A percentile compares a stretch with the other conserved stretches of the same genome.
phyloP scores from a whole-genome alignment of 208 protist genomes.

The Leptomonas seymouri region DNA sequence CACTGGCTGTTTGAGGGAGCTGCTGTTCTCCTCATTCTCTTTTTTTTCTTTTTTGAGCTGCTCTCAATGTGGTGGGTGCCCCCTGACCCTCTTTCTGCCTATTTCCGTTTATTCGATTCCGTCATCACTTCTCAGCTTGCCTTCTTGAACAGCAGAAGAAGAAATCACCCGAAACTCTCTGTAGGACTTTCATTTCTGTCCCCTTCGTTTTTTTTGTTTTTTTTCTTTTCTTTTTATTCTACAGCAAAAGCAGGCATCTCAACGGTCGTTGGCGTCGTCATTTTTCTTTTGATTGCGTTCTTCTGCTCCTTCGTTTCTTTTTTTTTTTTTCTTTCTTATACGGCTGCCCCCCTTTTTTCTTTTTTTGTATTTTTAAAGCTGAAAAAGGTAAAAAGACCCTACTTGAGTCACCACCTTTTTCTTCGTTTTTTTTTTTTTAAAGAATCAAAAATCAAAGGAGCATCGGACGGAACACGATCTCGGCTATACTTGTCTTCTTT shows the following conservation, averaged over 20 bases:
- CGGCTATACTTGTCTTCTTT: no score
- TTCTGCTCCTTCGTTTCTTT: not conserved
- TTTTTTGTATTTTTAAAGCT: not conserved
- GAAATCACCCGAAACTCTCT: not conserved
- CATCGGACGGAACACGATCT: not conserved
- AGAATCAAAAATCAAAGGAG: no score
- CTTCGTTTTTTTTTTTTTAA: not conserved
- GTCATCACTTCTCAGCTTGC: not conserved
- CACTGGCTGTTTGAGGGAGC: no score
- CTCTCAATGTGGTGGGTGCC: no score
- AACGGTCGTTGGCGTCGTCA: not conserved
- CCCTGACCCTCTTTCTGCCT: no score
- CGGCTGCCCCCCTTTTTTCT: not conserved
- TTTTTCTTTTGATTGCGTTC: not conserved
- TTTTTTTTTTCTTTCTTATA: slow-evolving; percentile 1
- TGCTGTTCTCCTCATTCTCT: no score
- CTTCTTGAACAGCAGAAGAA: not conserved
- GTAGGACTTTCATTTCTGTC: not conserved
- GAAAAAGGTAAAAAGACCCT: no score
- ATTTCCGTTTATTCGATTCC: no score
- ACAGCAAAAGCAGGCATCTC: no score
- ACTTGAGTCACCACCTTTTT: no score
- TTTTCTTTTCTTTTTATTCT: slow-evolving; percentile 1
- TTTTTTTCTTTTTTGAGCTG: no score
- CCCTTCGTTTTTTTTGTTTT: slow-evolving; percentile 6